Base-by-base conservation (phyloP, 148 eudicot species). In the Tetragonia tetragonoides region DNA sequence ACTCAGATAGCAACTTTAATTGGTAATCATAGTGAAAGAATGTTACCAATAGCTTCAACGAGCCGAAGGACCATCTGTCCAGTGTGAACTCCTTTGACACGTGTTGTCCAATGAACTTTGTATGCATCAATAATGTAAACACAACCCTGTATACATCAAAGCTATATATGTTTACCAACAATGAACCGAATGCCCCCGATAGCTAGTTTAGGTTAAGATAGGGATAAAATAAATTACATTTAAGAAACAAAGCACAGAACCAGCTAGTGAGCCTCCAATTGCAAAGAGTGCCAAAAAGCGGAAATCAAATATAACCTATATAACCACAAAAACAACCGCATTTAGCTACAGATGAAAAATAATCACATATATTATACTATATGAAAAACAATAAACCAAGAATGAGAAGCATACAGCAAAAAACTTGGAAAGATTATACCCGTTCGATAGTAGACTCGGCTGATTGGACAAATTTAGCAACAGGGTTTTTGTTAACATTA, bases 11-110 rank as follows among this genome's bases (percentile, higher is more conserved):
- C 3, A 24, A 51, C 51, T 63, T 20, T 10, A 16, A 28, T 37
- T 46, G 21, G 42, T 20, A 67, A 77, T 10, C 28, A 56, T 3
- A 11, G 54, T 64, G 14, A 60, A 12, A 72, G 18, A 28, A 68
- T 24, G 88, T 89, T 59, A 95, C 99, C 99, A 82, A 95, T 95
- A 62, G 99, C 97, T 91, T 95, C 99, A 39, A 95, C 99, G 15
- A 93, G 75, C 51, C 90, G 87, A 3, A 95, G 85, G 76, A 95
- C 99, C 99, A 93, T 95, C 81, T 89, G 78, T 68, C 99, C 97
- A 9, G 90, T 83, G 85, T 93, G 99, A 76, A 89, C 17, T 79
- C 99, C 99, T 80, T 91, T 90, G 77, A 90, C 83, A 86, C 99
- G 93, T 59, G 85, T 81, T 20, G 90, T 73, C 97, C 91, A 95